Evolutionary conservation across 768 basidiomycete species (phyloP).

Genomic region (Boletus barrowsii): DNA sequence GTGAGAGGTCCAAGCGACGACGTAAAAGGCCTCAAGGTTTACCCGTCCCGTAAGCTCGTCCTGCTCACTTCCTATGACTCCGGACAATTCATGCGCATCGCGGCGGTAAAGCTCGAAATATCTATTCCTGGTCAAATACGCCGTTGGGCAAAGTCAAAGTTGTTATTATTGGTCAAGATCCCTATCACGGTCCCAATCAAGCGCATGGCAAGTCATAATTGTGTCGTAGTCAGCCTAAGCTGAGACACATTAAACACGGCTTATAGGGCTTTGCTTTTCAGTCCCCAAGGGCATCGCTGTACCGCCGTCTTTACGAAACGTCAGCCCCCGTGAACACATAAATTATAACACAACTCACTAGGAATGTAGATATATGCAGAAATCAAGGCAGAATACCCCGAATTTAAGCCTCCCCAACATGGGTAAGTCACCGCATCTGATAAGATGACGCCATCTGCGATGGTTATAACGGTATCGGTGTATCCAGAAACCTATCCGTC

Average conservation of each 20-base stretch:
- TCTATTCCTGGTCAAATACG: conserved; percentile 91
- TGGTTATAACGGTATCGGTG: conserved; percentile 3
- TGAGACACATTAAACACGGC: conserved; percentile 5
- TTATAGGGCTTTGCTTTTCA: conserved; percentile 79
- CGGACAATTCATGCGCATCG: conserved; percentile 5
- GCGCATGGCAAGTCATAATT: conserved; percentile 64
- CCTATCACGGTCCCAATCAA: conserved; percentile 77
- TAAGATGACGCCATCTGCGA: conserved; percentile 8
- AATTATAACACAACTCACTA: conserved; percentile 10
- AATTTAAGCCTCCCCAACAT: conserved; percentile 74
- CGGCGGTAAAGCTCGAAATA: conserved; percentile 60
- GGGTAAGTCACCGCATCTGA: conserved; percentile 53
- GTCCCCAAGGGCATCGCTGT: conserved; percentile 73
- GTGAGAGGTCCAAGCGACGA: conserved; percentile 51
- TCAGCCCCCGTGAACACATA: conserved; percentile 33
- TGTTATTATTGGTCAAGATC: conserved; percentile 90
- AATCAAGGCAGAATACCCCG: conserved; percentile 77
- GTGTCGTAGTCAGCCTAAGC: conserved; percentile 3
- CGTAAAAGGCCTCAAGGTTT: conserved; percentile 53
- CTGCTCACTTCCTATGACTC: conserved; percentile 26
- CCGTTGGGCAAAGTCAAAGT: conserved; percentile 82
- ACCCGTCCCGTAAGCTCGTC: conserved; percentile 61
- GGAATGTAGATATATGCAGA: conserved; percentile 76
- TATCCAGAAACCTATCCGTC: conserved; percentile 64
- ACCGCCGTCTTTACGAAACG: conserved; percentile 84